Percentiles rank a stretch among this genome's conserved stretches.
Conservation (phyloP, 768 basidiomycete species). For the Suillus bovinus region DNA sequence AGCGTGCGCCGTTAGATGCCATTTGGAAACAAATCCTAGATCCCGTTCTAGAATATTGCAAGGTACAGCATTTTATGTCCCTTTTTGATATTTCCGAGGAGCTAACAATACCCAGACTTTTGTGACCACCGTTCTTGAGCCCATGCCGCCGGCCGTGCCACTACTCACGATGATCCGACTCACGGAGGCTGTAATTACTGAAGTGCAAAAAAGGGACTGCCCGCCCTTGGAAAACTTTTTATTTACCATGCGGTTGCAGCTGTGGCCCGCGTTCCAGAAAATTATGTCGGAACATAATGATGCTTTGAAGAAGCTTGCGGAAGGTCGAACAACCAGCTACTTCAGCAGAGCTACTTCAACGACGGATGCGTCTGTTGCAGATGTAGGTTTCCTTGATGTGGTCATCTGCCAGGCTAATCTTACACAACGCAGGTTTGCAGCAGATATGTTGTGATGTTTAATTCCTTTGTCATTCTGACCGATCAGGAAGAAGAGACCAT, state of each 20-base stretch:
- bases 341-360: conserved; percentile 61
- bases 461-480: conserved; percentile 77
- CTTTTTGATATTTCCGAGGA: background rate
- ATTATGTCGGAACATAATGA: conserved; percentile 84
- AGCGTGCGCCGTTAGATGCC: conserved; percentile 56
- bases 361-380: conserved; percentile 67
- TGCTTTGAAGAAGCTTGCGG: conserved; percentile 78
- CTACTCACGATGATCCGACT: conserved; percentile 91
- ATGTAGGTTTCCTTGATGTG: conserved; percentile 40
- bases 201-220: conserved; percentile 77
- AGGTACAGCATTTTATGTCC: conserved; percentile 44
- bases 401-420: background rate
- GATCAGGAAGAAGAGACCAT: conserved; percentile 89
- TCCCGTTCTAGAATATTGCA: conserved; percentile 83
- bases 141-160: conserved; percentile 70
- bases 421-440: conserved; percentile 54
- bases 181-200: conserved; percentile 74
- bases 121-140: conserved; percentile 65
- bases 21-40: conserved; percentile 95
- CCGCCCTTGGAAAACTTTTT: conserved; percentile 81
- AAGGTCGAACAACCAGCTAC: conserved; percentile 62
- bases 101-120: conserved; percentile 52
- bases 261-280: conserved; percentile 96
- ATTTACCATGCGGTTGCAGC: conserved; percentile 74
- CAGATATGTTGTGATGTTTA: conserved; percentile 81